Base-by-base conservation (phyloP, 225 moss, liverwort and hornwort species). In the Polytrichum commune region DNA sequence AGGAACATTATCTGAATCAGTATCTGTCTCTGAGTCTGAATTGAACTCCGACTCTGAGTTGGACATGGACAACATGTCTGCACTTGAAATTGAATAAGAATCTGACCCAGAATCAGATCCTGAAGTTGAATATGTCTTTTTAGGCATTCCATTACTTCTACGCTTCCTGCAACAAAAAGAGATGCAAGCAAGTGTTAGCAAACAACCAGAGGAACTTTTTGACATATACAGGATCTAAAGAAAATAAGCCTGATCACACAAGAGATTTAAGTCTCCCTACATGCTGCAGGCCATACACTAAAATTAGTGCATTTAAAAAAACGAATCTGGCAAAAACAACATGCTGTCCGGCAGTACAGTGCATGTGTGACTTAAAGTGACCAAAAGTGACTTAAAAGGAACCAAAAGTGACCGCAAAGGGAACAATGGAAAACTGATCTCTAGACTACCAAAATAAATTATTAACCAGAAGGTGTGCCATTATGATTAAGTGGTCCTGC, bases 1-100 rank as follows among this genome's bases (percentile, higher is more conserved):
- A 65, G 23, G 53, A 67, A 23, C 53, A n/a, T 20, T 9, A 67
- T 13, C 67, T 67, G 67, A 67, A 53, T 67, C 67, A 8, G 67
- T 8, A 46, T 32, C 46, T 53, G 67, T 24, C 10, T 53, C 67
- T 6, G 58, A 58, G 24, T 58, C 58, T 20, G 58, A 58, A 46
- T 46, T 46, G 46, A 0, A 16, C 3, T 46, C 46, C 16, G 46
- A 46, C 13, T 46, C 13, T 58, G 20, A 9, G 16, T 20, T 20
- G 8, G 58, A 58, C 13, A 58, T 58, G 8, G n/a, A 20, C 54
- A 26, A 27, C 53, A 24, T 53, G 24, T 22, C 18, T 7, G 29
- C 29, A 29, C 19, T 6, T 18, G 65, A 10, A 35, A 25, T 8
- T 33, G 67, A 54, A 53, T 25, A n/a, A 13, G 67, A 67, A 7